Conservation (phyloP, 2,329 filamentous ascomycete species). For the Pseudogymnoascus sp. region DNA sequence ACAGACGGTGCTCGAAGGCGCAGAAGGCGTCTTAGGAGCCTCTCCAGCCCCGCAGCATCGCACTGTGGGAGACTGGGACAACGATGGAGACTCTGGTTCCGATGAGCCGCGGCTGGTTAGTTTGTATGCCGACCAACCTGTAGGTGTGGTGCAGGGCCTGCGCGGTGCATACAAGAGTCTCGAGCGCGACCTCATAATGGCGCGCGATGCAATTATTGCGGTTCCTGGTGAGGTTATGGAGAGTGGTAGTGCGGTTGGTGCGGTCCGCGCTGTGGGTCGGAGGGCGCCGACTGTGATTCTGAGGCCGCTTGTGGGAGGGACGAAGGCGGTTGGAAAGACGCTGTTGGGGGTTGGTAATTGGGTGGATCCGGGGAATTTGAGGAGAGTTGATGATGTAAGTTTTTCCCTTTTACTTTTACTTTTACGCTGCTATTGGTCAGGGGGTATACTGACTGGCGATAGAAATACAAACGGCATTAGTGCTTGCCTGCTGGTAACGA, state of each 20-base stretch:
- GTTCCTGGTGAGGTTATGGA: constrained; percentile 89
- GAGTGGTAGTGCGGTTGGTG: constrained; percentile 70
- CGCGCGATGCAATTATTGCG: constrained; percentile 86
- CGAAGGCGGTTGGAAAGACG: constrained; percentile 80
- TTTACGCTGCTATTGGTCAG: neutral
- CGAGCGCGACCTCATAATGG: constrained; percentile 76
- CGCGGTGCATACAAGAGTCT: constrained; percentile 75
- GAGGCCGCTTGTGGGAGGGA: constrained; percentile 81
- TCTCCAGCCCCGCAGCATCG: constrained; percentile 17
- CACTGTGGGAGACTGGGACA: constrained; percentile 40
- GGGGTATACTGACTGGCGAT: constrained; percentile 2
- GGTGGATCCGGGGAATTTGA: constrained; percentile 72
- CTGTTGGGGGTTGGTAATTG: constrained; percentile 88
- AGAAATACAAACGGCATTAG: constrained; percentile 32
- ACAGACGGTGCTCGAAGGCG: constrained; percentile 83
- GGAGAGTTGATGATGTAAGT: constrained; percentile 83
- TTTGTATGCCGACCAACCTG: constrained; percentile 87
- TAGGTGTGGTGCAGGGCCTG: constrained; percentile 79
- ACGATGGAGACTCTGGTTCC: constrained; percentile 55
- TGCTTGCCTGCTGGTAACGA: neutral
- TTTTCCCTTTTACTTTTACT: constrained; percentile 27
- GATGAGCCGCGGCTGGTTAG: constrained; percentile 74
- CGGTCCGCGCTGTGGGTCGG: constrained; percentile 67
- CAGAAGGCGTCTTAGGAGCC: constrained; percentile 64
- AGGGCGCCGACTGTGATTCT: constrained; percentile 91